Conservation (phyloP, 768 basidiomycete species). For the Kwoniella europaea region DNA sequence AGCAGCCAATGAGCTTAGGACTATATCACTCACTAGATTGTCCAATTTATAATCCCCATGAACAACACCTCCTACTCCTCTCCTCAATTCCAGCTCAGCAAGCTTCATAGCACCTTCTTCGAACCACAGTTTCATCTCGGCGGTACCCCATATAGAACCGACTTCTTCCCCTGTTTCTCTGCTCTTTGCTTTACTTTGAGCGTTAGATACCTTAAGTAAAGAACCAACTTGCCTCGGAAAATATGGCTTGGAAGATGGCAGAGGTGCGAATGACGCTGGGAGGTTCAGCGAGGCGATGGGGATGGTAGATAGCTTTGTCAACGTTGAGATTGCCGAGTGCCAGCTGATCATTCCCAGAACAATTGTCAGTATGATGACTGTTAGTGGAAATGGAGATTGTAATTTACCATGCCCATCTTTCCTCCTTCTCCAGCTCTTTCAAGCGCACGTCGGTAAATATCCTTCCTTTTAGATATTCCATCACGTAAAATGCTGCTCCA, state of each 20-base stretch:
- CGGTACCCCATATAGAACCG: slow-evolving; percentile 76
- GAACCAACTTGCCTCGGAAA: slow-evolving; percentile 94
- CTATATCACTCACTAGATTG: slow-evolving; percentile 68
- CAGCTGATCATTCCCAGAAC: slow-evolving; percentile 33
- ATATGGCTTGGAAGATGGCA: slow-evolving; percentile 63
- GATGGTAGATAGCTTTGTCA: slow-evolving; percentile 60
- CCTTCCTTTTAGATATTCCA: slow-evolving; percentile 93
- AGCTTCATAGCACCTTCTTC: slow-evolving; percentile 63
- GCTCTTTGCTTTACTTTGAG: slow-evolving; percentile 73
- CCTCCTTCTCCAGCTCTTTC: slow-evolving; percentile 67
- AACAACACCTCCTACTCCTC: slow-evolving; percentile 73
- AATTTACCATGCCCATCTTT: slow-evolving; percentile 73
- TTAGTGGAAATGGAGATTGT: background rate
- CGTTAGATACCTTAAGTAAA: slow-evolving; percentile 76
- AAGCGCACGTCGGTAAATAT: slow-evolving; percentile 87
- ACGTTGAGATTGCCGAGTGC: slow-evolving; percentile 50
- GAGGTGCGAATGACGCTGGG: slow-evolving; percentile 60
- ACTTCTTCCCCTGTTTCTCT: slow-evolving; percentile 65
- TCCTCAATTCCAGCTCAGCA: slow-evolving; percentile 72
- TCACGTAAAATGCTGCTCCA: slow-evolving; percentile 92
- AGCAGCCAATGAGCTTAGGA: too few relatives aligned
- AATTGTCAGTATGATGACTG: background rate
- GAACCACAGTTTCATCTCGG: slow-evolving; percentile 79
- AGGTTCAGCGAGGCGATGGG: slow-evolving; percentile 68
- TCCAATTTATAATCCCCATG: slow-evolving; percentile 99